Conservation (phyloP, 148 eudicot species). For the Dysphania ambrosioides region DNA sequence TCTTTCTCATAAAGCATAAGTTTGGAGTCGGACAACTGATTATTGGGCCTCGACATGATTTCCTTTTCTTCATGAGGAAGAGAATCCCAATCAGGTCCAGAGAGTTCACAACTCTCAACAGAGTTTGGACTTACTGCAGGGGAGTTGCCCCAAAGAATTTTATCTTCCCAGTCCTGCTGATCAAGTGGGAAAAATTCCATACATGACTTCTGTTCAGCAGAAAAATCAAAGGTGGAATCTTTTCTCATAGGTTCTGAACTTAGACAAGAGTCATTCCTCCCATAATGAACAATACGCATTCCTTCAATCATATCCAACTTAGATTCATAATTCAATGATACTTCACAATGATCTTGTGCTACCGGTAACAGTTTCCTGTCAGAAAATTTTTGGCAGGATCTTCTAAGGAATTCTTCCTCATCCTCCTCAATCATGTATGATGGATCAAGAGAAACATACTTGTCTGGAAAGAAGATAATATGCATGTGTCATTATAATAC, state of each 20-base stretch:
- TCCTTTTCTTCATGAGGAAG: conserved; percentile 34
- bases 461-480: conserved; percentile 43
- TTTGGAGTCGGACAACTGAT: conserved; percentile 21
- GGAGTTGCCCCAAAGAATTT: conserved; percentile 77
- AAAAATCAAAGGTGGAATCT: conserved; percentile 31
- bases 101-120: conserved; percentile 63
- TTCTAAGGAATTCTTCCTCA: conserved; percentile 65
- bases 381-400: conserved; percentile 42
- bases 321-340: conserved; percentile 32
- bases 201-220: conserved; percentile 37
- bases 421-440: conserved; percentile 70
- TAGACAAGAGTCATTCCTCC: conserved; percentile 49
- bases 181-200: conserved; percentile 66
- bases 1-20: conserved; percentile 34
- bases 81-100: conserved; percentile 61
- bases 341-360: conserved; percentile 34
- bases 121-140: conserved; percentile 47
- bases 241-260: conserved; percentile 65
- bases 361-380: conserved; percentile 31
- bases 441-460: conserved; percentile 49
- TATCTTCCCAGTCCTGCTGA: conserved; percentile 90
- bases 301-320: conserved; percentile 36
- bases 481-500: neutral
- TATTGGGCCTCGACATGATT: conserved; percentile 23
- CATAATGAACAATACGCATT: conserved; percentile 28